Conservation (phyloP, 805 yeast species). For the Wickerhamomyces chambardii region DNA sequence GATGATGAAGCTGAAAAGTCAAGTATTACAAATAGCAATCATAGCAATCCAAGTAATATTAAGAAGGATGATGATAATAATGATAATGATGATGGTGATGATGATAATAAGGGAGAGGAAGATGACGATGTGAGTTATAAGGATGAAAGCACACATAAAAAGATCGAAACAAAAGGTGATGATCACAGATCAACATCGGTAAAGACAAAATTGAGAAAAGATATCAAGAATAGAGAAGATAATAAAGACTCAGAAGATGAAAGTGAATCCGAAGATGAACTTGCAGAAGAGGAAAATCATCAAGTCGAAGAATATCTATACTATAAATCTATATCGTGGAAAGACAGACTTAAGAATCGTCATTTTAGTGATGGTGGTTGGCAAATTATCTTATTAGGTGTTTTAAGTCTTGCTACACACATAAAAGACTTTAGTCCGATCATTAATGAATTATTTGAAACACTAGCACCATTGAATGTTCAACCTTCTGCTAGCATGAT, state of each 20-base stretch:
- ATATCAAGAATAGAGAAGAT: slow-evolving; percentile 3
- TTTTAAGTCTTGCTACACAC: slow-evolving; percentile 51
- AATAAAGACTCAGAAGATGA: slow-evolving; percentile 6
- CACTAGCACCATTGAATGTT: slow-evolving; percentile 47
- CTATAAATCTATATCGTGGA: slow-evolving; percentile 62
- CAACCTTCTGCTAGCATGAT: slow-evolving; percentile 42
- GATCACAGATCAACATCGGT: slow-evolving; percentile 14
- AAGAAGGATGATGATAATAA: slow-evolving; percentile 10
- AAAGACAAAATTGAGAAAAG: slow-evolving; percentile 15
- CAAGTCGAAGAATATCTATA: slow-evolving; percentile 33
- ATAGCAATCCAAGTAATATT: no score
- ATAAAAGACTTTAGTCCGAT: slow-evolving; percentile 42
- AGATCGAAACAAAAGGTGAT: slow-evolving; percentile 10
- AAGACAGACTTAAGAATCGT: slow-evolving; percentile 64
- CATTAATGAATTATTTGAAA: slow-evolving; percentile 40
- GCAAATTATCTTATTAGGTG: slow-evolving; percentile 71
- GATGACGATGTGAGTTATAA: slow-evolving; percentile 15
- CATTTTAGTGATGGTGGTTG: slow-evolving; percentile 79
- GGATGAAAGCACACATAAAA: slow-evolving; percentile 17
- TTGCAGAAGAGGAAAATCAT: slow-evolving; percentile 9
- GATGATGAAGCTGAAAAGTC: slow-evolving; percentile 5
- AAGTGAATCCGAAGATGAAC: slow-evolving; percentile 11
- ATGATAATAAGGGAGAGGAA: slow-evolving; percentile 16
- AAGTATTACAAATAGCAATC: slow-evolving; percentile 3
- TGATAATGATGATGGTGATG: slow-evolving; percentile 11